Evolutionary conservation across 2,329 filamentous ascomycete species (phyloP), one percentile per base, ranked within the genome.

Genomic region (Aspergillus eucalypticola): DNA sequence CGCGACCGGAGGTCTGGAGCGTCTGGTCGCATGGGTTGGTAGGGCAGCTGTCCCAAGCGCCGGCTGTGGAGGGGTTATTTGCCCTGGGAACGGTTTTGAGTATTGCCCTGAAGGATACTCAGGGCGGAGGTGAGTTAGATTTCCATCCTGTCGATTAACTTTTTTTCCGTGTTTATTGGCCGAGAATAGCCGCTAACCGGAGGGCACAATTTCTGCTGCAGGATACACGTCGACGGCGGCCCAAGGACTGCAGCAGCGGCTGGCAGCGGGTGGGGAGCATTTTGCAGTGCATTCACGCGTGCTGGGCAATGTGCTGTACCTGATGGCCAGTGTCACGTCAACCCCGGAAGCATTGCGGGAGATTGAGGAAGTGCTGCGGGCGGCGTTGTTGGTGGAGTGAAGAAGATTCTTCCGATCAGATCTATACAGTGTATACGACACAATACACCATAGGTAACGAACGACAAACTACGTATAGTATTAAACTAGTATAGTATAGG

Each of bases 31-130:
- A 80, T 1, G 71, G 76, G 0, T 84, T 92, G 27, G 78, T 93
- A 1, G 73, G 78, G 2, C 72, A 78, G 11, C 68, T 93, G 2
- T 92, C 89, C 4, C 76, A 82, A 19, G 79, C 80, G 2, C 63
- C 76, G 0, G 75, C 78, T 0, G 85, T 95, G 0, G 80, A 85
- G 2, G 85, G 88, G 7, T 85, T 89, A 0, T 90, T 91, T 78
- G 88, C 90, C 0, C 76, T 95, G 1, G 91, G 91, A 0, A 90
- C 86, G 2, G 89, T 95, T 1, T 78, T 95, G 10, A 88, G 89
- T 0, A 87, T 96, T 39, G 80, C 80, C 11, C 65, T 88, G 21
- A 76, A 77, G 42, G 84, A 86, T 67, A 70, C 75, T 3, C 69
- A 72, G 29, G 82, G 81, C 19, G 78, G 76, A 64, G 75, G 80